Conservation (phyloP, 2,329 filamentous ascomycete species). For the Fusarium brevicatenulatum region DNA sequence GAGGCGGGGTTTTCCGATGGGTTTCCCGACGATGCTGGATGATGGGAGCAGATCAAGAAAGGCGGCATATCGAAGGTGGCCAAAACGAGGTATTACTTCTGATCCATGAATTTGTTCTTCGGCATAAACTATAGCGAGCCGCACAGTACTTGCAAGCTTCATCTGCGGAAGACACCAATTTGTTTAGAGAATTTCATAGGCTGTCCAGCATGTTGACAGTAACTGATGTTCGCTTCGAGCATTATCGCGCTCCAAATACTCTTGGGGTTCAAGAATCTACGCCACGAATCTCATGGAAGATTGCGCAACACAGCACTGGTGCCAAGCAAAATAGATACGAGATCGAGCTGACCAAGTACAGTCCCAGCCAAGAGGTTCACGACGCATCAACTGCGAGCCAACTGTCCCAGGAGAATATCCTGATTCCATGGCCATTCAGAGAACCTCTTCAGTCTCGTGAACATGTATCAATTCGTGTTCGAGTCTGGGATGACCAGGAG, state of each 20-base stretch:
- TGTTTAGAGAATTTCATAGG: background rate
- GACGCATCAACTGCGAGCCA: background rate
- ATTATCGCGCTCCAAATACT: slow-evolving; percentile 6
- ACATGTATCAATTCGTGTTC: slow-evolving; percentile 21
- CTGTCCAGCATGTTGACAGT: background rate
- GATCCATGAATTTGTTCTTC: background rate
- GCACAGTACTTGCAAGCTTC: background rate
- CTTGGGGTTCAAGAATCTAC: slow-evolving; percentile 6
- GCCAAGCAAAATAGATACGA: slow-evolving; percentile 17
- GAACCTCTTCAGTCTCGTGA: slow-evolving; percentile 16
- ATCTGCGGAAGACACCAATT: background rate
- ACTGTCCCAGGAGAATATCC: background rate
- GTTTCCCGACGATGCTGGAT: background rate
- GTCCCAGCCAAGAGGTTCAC: background rate
- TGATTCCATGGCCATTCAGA: slow-evolving; percentile 14
- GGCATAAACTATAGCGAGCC: background rate
- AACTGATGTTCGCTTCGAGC: slow-evolving; percentile 17
- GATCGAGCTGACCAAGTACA: slow-evolving; percentile 18
- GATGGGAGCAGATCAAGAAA: no score
- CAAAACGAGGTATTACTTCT: background rate
- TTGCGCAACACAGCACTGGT: background rate
- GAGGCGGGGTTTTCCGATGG: background rate
- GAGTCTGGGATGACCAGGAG: background rate
- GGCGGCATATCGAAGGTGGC: background rate
- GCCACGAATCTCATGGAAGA: slow-evolving; percentile 28